Evolutionary conservation across 148 eudicot species (phyloP).

Genomic region (Chenopodium quinoa): DNA sequence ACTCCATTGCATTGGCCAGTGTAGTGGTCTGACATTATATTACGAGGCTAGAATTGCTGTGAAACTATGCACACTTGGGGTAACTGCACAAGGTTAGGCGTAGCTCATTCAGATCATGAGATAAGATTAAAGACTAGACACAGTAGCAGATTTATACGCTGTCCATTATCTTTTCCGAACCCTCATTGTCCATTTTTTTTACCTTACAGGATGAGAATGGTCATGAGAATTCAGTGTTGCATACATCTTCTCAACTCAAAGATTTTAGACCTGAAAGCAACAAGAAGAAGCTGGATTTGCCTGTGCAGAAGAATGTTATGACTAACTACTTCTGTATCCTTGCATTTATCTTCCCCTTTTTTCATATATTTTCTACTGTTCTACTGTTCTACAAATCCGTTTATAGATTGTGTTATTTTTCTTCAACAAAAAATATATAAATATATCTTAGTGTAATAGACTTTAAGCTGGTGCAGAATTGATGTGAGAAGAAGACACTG

Average conservation of each 20-base stretch:
- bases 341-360: background rate
- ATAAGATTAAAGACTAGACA: background rate
- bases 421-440: background rate
- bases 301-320: conserved; percentile 82
- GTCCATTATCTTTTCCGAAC: background rate
- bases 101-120: background rate
- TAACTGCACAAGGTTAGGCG: background rate
- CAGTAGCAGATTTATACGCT: background rate
- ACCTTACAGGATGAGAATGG: conserved; percentile 44
- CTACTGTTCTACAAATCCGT: background rate
- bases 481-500: no score
- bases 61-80: background rate
- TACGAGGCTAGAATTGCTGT: background rate
- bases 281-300: conserved; percentile 79
- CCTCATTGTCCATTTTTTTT: conserved; percentile 5
- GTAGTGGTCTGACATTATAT: background rate
- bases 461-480: no score
- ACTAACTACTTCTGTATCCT: conserved; percentile 99
- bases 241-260: conserved; percentile 45
- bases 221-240: conserved; percentile 27
- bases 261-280: conserved; percentile 46
- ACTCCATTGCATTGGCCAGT: background rate
- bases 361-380: background rate
- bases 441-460: no score
- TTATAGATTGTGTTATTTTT: background rate